Conservation (phyloP, 805 yeast genomes). For the Teunomyces atbi region DNA sequence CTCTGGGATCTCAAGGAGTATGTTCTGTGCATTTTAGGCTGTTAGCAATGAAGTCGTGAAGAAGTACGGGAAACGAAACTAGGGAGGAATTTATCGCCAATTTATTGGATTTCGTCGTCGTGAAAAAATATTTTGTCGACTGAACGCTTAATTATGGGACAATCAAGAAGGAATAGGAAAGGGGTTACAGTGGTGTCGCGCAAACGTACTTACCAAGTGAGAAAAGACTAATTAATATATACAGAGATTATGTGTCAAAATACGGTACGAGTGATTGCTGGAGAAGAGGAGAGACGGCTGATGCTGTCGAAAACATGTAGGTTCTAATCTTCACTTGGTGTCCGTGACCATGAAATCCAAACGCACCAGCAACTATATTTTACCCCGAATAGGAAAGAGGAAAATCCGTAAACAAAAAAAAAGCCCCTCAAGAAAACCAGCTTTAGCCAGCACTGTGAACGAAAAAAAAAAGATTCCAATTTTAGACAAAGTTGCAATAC, state of each 20-base stretch:
- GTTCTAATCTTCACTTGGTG: not conserved
- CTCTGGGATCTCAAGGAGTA: constrained; percentile 75
- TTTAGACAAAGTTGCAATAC: not conserved
- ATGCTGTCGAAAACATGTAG: not conserved
- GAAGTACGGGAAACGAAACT: constrained; percentile 5
- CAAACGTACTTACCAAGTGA: not conserved
- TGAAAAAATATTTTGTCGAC: constrained; percentile 3
- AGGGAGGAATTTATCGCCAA: constrained; percentile 5
- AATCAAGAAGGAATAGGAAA: not conserved
- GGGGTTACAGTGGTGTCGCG: not conserved
- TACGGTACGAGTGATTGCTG: not conserved
- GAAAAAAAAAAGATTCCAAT: not conserved
- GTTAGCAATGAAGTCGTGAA: constrained; percentile 1
- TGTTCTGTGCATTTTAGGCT: constrained; percentile 69
- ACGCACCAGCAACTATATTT: constrained; percentile 2
- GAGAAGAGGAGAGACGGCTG: not conserved
- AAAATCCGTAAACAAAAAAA: constrained; percentile 3
- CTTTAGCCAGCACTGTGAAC: not conserved
- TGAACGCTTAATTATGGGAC: constrained; percentile 1
- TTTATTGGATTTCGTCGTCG: constrained; percentile 2
- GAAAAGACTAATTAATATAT: not conserved
- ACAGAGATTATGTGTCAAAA: not conserved
- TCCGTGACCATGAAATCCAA: constrained; percentile 3
- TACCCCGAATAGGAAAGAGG: constrained; percentile 9
- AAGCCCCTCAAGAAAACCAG: not conserved